Percentiles rank a stretch among this genome's conserved stretches.
Conservation (phyloP, 2,329 filamentous ascomycete genomes). For the Claviceps africana region DNA sequence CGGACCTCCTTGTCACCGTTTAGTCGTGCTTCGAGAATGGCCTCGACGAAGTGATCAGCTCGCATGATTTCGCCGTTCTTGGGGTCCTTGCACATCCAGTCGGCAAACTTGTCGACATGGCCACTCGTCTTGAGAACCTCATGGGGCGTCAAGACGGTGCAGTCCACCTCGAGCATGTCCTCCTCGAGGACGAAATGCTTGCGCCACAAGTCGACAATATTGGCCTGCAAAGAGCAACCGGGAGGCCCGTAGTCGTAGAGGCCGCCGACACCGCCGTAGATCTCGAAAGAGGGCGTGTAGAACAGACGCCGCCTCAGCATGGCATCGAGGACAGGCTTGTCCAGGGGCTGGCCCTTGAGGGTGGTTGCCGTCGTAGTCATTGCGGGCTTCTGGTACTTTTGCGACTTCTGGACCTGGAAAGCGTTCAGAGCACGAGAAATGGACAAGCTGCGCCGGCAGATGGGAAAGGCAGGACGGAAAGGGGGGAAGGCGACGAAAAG, state of each 20-base stretch:
- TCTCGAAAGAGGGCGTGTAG: slow-evolving; percentile 91
- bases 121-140: slow-evolving; percentile 91
- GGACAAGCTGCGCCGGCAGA: slow-evolving; percentile 15
- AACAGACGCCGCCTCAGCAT: slow-evolving; percentile 82
- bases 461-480: slow-evolving; percentile 9
- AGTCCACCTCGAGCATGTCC: slow-evolving; percentile 92
- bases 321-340: slow-evolving; percentile 67
- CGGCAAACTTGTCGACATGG: slow-evolving; percentile 94
- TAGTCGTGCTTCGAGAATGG: slow-evolving; percentile 73
- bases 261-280: slow-evolving; percentile 78
- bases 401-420: slow-evolving; percentile 15
- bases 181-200: slow-evolving; percentile 89
- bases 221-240: slow-evolving; percentile 72
- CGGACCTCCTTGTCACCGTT: slow-evolving; percentile 89
- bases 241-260: slow-evolving; percentile 91
- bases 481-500: slow-evolving; percentile 4
- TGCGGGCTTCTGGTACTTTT: slow-evolving; percentile 11
- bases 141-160: slow-evolving; percentile 83
- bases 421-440: slow-evolving; percentile 17
- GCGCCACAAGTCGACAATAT: slow-evolving; percentile 78
- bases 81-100: slow-evolving; percentile 99
- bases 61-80: slow-evolving; percentile 95
- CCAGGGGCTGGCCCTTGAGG: slow-evolving; percentile 78
- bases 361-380: slow-evolving; percentile 52
- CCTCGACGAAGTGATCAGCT: slow-evolving; percentile 92